phyloP scores from a whole-genome alignment of 208 protist genomes.

The Leishmania mexicana region DNA sequence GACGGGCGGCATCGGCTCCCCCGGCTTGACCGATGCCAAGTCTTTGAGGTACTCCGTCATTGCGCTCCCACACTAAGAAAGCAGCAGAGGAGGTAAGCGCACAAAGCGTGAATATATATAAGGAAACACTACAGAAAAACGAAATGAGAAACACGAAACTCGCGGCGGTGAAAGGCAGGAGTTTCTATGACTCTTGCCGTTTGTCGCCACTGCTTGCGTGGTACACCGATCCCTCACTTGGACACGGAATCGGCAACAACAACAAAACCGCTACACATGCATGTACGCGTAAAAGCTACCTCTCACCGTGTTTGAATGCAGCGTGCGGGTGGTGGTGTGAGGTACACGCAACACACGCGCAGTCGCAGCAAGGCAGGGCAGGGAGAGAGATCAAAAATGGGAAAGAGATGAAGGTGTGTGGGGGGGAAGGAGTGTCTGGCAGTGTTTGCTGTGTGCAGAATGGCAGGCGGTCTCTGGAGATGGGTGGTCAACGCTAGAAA shows the following conservation, averaged over 20 bases:
- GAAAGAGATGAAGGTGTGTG: not conserved
- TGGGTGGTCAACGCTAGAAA: not conserved
- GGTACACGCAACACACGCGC: not conserved
- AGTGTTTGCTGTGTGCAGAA: not conserved
- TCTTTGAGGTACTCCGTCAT: conserved; percentile 92
- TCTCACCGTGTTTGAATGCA: not conserved
- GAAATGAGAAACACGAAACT: not conserved
- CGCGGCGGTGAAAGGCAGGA: no score
- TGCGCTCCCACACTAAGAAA: not conserved
- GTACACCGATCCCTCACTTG: not conserved
- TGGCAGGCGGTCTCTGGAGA: not conserved
- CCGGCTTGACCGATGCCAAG: conserved; percentile 47
- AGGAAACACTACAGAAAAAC: not conserved
- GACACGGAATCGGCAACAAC: not conserved
- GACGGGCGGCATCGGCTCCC: conserved; percentile 73
- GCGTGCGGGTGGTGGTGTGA: not conserved
- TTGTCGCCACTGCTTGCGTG: no score
- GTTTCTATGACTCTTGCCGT: not conserved
- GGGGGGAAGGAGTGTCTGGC: not conserved
- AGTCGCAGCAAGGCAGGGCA: not conserved
- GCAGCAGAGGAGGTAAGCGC: not conserved
- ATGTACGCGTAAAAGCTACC: not conserved
- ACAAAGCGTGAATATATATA: not conserved
- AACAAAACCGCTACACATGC: not conserved
- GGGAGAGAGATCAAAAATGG: not conserved